Evolutionary conservation across 768 basidiomycete genomes (phyloP).

Genomic region (Cyclocybe aegerita): DNA sequence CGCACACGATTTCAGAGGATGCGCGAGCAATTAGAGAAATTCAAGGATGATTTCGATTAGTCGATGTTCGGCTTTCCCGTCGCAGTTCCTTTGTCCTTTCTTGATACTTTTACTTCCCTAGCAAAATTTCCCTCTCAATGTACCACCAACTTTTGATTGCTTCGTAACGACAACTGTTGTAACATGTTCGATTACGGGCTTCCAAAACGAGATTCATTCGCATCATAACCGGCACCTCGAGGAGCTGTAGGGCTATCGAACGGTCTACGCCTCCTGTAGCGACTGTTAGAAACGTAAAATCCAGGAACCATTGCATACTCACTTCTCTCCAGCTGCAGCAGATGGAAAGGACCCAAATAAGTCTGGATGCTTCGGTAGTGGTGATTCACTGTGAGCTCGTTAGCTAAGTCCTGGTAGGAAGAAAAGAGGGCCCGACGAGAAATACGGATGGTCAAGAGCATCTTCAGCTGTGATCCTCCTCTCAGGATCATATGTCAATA

Average conservation of each 20-base stretch:
- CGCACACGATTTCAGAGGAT: conserved; percentile 64
- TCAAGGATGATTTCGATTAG: conserved; percentile 28
- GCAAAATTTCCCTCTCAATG: too few species aligned
- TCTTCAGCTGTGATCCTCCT: conserved; percentile 86
- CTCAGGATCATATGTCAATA: conserved; percentile 89
- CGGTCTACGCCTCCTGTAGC: conserved; percentile 66
- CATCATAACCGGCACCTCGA: conserved; percentile 68
- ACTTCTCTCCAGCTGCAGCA: conserved; percentile 96
- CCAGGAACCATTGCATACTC: conserved; percentile 23
- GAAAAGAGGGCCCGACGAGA: conserved; percentile 53
- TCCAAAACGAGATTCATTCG: conserved; percentile 56
- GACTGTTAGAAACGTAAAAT: conserved; percentile 5
- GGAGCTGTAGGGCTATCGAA: conserved; percentile 84
- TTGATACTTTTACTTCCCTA: too few species aligned
- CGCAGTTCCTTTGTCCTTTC: too few species aligned
- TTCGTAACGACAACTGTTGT: too few species aligned
- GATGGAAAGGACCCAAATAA: conserved; percentile 96
- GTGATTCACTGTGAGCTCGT: conserved; percentile 68
- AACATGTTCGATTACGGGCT: conserved; percentile 24
- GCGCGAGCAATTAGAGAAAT: conserved; percentile 48
- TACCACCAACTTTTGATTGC: too few species aligned
- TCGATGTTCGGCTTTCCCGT: not conserved
- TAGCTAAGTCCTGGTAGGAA: not conserved
- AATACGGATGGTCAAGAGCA: conserved; percentile 89
- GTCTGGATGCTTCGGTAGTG: conserved; percentile 93